phyloP scores from a whole-genome alignment of 2,329 filamentous ascomycete genomes.

The Epichloe coenophiala region DNA sequence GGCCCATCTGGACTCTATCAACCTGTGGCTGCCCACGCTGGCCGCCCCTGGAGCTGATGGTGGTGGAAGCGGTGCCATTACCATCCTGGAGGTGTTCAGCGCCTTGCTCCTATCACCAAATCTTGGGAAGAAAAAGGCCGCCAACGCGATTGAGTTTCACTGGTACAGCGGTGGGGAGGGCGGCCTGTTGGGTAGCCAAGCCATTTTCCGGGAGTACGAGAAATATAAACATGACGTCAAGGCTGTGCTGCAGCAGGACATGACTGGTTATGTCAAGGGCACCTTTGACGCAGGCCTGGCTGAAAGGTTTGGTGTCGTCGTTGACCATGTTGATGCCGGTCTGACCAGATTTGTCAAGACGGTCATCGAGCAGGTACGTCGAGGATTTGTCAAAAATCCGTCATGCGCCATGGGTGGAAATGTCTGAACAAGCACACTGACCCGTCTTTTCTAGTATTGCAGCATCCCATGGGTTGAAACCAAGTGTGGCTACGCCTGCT shows the following conservation, averaged over 20 bases:
- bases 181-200: conserved; percentile 75
- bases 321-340: conserved; percentile 72
- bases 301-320: conserved; percentile 85
- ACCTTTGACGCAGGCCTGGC: conserved; percentile 70
- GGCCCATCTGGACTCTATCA: conserved; percentile 91
- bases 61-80: conserved; percentile 84
- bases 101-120: conserved; percentile 62
- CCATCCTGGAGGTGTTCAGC: conserved; percentile 82
- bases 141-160: conserved; percentile 90
- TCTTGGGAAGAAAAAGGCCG: conserved; percentile 54
- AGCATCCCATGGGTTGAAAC: conserved; percentile 76
- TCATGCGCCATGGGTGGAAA: not conserved
- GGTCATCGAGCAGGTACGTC: conserved; percentile 48
- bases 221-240: conserved; percentile 62
- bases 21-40: conserved; percentile 75
- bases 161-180: conserved; percentile 91
- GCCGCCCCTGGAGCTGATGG: conserved; percentile 90
- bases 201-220: conserved; percentile 74
- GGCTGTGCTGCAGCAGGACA: conserved; percentile 97
- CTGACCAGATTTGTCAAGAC: conserved; percentile 86
- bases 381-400: not conserved
- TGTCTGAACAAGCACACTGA: conserved; percentile 1
- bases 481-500: conserved; percentile 78
- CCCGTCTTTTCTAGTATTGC: conserved; percentile 51
- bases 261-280: conserved; percentile 80